A percentile compares a stretch with the other conserved stretches of the same genome.
phyloP scores from a whole-genome alignment of 2,329 filamentous ascomycete genomes.

The Microdochium bolleyi region DNA sequence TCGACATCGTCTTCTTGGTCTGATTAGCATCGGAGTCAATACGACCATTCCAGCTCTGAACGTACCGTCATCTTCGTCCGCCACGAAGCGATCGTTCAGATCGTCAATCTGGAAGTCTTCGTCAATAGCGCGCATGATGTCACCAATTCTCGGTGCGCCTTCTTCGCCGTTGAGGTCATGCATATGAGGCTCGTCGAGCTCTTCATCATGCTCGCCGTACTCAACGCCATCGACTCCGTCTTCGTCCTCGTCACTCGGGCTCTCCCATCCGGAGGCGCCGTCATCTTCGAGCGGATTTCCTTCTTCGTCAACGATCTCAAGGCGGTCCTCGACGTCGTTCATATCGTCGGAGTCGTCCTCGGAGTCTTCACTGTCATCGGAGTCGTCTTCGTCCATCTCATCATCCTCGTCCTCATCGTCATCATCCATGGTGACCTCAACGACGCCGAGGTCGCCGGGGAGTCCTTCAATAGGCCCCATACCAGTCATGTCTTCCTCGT shows the following conservation, averaged over 20 bases:
- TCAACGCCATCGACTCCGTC: constrained; percentile 44
- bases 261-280: constrained; percentile 54
- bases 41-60: background rate
- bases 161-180: constrained; percentile 32
- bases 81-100: constrained; percentile 44
- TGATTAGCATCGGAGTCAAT: constrained; percentile 11
- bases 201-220: constrained; percentile 43
- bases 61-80: constrained; percentile 50
- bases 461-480: constrained; percentile 81
- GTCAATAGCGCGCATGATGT: constrained; percentile 49
- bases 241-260: constrained; percentile 48
- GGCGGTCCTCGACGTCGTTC: constrained; percentile 38
- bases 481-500: constrained; percentile 56
- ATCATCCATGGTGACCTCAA: constrained; percentile 74
- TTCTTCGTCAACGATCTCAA: constrained; percentile 57
- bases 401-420: constrained; percentile 57
- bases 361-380: constrained; percentile 44
- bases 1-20: constrained; percentile 46
- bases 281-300: constrained; percentile 52
- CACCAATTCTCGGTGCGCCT: constrained; percentile 27
- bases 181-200: constrained; percentile 43
- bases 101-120: constrained; percentile 46
- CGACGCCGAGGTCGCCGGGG: constrained; percentile 52
- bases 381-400: constrained; percentile 52
- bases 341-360: constrained; percentile 44